phyloP scores from a whole-genome alignment of 2,329 filamentous ascomycete genomes.

The Alternaria triticina region DNA sequence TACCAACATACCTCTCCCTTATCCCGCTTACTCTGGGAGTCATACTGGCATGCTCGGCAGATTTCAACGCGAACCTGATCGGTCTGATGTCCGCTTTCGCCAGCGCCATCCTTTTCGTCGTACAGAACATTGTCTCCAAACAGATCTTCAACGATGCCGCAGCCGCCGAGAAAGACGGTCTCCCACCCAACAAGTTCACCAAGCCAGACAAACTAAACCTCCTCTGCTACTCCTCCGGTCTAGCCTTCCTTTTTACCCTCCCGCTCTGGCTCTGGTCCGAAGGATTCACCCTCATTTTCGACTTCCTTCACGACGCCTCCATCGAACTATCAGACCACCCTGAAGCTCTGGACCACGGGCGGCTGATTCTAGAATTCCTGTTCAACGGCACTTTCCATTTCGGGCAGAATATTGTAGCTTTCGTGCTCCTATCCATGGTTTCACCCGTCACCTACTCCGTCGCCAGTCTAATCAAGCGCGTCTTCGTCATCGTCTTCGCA shows the following conservation, averaged over 20 bases:
- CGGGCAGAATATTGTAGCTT: conserved; percentile 93
- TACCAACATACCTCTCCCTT: conserved; percentile 75
- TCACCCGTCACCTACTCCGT: conserved; percentile 98
- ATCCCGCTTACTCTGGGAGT: conserved; percentile 94
- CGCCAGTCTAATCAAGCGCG: conserved; percentile 92
- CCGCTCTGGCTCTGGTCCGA: conserved; percentile 96
- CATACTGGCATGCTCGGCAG: conserved; percentile 92
- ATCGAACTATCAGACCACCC: conserved; percentile 79
- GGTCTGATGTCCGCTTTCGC: conserved; percentile 89
- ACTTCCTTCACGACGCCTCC: conserved; percentile 81
- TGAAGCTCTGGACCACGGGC: conserved; percentile 70
- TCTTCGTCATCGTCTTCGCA: conserved; percentile 94
- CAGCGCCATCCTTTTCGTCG: conserved; percentile 93
- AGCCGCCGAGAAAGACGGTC: conserved; percentile 76
- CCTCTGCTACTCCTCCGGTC: conserved; percentile 92
- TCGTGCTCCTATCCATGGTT: conserved; percentile 88
- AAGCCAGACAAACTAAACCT: conserved; percentile 98
- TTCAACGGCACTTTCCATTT: conserved; percentile 99
- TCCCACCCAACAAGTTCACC: conserved; percentile 63
- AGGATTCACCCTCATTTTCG: conserved; percentile 76
- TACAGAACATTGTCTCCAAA: conserved; percentile 98
- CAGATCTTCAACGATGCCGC: conserved; percentile 95
- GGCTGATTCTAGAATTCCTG: conserved; percentile 78
- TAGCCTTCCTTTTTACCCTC: conserved; percentile 85
- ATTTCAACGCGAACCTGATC: conserved; percentile 85